These are phyloP conservation scores for Artemisia argyi DNA, from an alignment of 129 eudicot genomes.

Conservation along the genomic window DNA sequence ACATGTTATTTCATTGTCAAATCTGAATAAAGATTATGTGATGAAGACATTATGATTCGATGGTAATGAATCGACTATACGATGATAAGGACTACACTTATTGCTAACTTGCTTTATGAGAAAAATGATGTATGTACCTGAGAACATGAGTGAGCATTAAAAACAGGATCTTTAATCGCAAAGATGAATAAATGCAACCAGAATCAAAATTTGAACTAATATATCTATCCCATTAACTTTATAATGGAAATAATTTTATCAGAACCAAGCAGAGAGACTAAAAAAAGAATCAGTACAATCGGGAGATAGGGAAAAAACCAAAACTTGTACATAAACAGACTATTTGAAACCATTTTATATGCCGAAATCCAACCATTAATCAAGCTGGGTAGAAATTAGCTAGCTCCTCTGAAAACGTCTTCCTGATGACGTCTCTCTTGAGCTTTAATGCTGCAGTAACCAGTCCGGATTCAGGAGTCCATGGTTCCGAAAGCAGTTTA, in stretches of 20 bases:
- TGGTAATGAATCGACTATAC: not conserved
- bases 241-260: slow-evolving; percentile 11
- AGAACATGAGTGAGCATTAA: not conserved
- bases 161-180: not conserved
- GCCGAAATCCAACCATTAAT: slow-evolving; percentile 17
- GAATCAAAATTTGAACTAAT: slow-evolving; percentile 3
- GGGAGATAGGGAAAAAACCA: no score
- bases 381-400: slow-evolving; percentile 53
- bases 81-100: not conserved
- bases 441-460: slow-evolving; percentile 97
- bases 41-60: not conserved
- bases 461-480: slow-evolving; percentile 97
- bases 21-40: not conserved
- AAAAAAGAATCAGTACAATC: slow-evolving; percentile 20
- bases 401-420: slow-evolving; percentile 64
- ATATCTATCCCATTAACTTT: slow-evolving; percentile 20
- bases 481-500: slow-evolving; percentile 75
- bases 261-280: slow-evolving; percentile 16
- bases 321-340: slow-evolving; percentile 12
- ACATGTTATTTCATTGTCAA: no score
- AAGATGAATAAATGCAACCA: not conserved
- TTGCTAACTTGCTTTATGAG: no score
- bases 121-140: no score
- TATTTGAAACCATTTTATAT: not conserved
- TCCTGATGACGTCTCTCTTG: slow-evolving; percentile 77